phyloP scores from a whole-genome alignment of 441 rosid genomes.

The Gossypium laxum region DNA sequence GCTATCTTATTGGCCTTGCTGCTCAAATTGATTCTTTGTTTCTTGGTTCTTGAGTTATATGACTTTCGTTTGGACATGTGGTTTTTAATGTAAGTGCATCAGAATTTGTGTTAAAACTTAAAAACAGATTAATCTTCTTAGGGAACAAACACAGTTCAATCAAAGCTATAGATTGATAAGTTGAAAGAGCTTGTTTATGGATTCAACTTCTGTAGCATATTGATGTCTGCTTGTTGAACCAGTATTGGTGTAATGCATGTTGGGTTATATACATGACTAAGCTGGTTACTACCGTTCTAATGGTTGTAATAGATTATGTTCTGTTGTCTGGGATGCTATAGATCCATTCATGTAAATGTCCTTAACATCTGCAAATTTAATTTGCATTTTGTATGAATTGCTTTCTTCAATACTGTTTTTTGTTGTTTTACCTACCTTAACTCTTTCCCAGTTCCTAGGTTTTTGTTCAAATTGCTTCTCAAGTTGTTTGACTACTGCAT shows the following conservation, averaged over 20 bases:
- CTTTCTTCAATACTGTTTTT: background rate
- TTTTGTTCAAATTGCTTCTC: constrained; percentile 8
- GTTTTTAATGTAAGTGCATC: background rate
- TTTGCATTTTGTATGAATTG: constrained; percentile 1
- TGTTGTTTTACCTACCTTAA: constrained; percentile 2
- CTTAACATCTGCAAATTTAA: background rate
- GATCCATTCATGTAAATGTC: background rate
- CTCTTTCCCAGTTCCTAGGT: constrained; percentile 19
- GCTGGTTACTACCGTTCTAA: background rate
- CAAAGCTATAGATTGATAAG: background rate
- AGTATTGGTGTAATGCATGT: background rate
- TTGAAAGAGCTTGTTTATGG: background rate
- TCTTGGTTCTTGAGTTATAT: no score
- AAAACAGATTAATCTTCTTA: background rate
- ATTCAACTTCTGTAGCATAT: background rate
- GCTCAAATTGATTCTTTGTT: no score
- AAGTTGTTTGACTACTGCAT: constrained; percentile 11
- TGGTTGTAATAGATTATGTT: background rate
- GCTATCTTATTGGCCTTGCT: background rate
- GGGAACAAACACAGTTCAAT: background rate
- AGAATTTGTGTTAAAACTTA: background rate
- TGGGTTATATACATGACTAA: background rate
- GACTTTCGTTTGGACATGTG: background rate
- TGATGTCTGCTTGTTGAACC: background rate
- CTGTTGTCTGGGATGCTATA: background rate